Evolutionary conservation across 208 protist genomes (phyloP).

Genomic region (Herpetomonas samuelpessoai): DNA sequence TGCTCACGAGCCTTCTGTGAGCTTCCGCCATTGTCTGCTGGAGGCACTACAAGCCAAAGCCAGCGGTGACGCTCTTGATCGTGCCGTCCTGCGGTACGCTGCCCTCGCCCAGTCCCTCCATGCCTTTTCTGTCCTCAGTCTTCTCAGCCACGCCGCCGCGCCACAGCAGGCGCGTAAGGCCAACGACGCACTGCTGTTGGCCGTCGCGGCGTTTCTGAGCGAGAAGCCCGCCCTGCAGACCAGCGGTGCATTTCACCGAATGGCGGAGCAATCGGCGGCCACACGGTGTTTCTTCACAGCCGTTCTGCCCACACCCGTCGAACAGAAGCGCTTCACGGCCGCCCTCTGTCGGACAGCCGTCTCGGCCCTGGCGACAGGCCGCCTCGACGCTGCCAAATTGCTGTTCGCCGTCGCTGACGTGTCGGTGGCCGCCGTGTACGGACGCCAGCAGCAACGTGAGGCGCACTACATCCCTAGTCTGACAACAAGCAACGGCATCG

Average conservation of each 20-base stretch:
- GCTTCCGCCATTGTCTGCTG: conserved; percentile 11
- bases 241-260: conserved; percentile 37
- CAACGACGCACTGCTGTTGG: conserved; percentile 20
- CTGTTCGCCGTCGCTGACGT: conserved; percentile 59
- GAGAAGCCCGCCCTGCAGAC: conserved; percentile 34
- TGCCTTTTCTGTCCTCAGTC: conserved; percentile 48
- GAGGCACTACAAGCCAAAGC: conserved; percentile 9
- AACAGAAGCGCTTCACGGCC: conserved; percentile 42
- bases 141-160: conserved; percentile 14
- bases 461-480: no score
- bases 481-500: not conserved
- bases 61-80: not conserved
- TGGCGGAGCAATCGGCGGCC: conserved; percentile 15
- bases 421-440: conserved; percentile 35
- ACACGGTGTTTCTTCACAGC: conserved; percentile 21
- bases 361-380: conserved; percentile 48
- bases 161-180: not conserved
- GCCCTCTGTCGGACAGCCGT: conserved; percentile 34
- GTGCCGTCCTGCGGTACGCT: conserved; percentile 44
- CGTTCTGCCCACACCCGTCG: conserved; percentile 5
- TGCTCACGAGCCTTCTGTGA: no score
- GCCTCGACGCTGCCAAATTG: conserved; percentile 43
- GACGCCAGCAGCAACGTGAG: conserved; percentile 9
- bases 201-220: conserved; percentile 36
- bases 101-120: conserved; percentile 61